Percentiles rank a stretch among this genome's conserved stretches.
Conservation (phyloP, 306 rosid genomes). For the Castanopsis chinensis region DNA sequence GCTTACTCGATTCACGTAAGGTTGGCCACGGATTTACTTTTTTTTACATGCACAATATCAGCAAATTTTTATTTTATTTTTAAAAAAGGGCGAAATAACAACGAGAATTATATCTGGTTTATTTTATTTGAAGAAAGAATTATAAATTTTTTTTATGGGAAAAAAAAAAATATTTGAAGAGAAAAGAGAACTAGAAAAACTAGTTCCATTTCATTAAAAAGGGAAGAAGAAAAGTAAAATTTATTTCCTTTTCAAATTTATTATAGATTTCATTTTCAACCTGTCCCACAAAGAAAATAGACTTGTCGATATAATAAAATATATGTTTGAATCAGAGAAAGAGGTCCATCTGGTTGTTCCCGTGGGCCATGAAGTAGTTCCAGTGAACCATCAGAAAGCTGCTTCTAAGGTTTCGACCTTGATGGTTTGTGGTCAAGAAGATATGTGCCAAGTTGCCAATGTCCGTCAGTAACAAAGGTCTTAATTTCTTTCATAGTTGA, state of each 20-base stretch:
- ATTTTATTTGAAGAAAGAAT: not conserved
- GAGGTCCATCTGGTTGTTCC: conserved; percentile 20
- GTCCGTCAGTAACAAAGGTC: not conserved
- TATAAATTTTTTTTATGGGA: not conserved
- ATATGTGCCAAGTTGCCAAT: conserved; percentile 1
- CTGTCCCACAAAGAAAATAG: not conserved
- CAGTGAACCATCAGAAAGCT: conserved; percentile 24
- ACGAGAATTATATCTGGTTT: not conserved
- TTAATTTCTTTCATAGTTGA: conserved; percentile 18
- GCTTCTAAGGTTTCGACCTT: not conserved
- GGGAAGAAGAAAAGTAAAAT: not conserved
- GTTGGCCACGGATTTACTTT: too few relatives aligned
- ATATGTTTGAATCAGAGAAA: not conserved
- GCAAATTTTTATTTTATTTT: too few relatives aligned
- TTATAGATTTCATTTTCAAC: not conserved
- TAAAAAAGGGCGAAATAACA: not conserved
- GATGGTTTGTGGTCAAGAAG: conserved; percentile 24
- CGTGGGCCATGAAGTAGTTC: conserved; percentile 15
- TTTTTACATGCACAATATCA: too few relatives aligned
- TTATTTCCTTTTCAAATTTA: not conserved
- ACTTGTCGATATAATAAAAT: not conserved
- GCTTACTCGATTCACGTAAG: too few relatives aligned
- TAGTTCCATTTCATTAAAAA: too few relatives aligned
- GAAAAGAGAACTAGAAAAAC: too few relatives aligned
- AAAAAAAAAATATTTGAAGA: too few relatives aligned